Evolutionary conservation across 225 moss, liverwort and hornwort species (phyloP).

Genomic region (Straminergon stramineum): DNA sequence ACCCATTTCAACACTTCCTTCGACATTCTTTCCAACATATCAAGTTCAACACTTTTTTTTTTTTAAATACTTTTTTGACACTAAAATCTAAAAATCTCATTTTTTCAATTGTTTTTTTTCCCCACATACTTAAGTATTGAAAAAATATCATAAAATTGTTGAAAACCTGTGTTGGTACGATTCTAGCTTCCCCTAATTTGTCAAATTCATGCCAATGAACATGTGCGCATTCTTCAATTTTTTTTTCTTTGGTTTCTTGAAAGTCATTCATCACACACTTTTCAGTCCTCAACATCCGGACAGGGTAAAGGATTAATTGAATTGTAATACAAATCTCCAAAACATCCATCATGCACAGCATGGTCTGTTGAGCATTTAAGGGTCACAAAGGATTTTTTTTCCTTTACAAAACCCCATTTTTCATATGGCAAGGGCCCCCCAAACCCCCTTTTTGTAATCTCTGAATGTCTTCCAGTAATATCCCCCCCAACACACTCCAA

Average conservation of each 20-base stretch:
- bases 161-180: too few relatives aligned
- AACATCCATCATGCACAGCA: background rate
- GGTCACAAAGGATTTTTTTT: too few relatives aligned
- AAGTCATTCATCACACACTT: background rate
- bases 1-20: background rate
- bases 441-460: background rate
- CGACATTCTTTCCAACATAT: accelerated
- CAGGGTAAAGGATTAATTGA: accelerated
- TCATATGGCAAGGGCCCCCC: background rate
- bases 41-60: background rate
- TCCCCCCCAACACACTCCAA: too few relatives aligned
- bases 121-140: accelerated
- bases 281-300: accelerated
- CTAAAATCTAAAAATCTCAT: background rate
- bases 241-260: accelerated
- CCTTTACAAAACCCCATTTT: background rate
- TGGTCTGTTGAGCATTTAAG: background rate
- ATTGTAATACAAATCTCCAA: background rate
- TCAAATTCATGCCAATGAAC: background rate
- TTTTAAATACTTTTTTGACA: accelerated
- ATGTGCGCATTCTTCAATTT: accelerated
- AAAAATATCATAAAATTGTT: accelerated
- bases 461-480: background rate
- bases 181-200: accelerated
- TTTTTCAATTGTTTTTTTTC: accelerated